phyloP scores from a whole-genome alignment of 139 green algal species.

The Diplosphaera chodatii region DNA sequence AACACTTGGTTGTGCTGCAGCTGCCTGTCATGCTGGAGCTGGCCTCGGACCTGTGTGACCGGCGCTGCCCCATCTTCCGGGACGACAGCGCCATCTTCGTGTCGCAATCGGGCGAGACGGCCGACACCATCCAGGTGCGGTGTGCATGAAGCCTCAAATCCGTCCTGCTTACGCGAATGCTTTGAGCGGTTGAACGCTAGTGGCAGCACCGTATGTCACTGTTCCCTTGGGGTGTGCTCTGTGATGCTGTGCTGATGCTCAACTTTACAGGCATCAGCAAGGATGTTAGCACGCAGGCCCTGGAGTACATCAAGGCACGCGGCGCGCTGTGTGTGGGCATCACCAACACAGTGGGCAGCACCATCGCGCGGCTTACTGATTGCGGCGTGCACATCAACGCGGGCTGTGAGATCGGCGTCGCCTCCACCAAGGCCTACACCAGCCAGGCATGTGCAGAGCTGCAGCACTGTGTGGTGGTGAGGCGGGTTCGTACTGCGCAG shows the following conservation, averaged over 20 bases:
- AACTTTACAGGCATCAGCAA: too few relatives aligned
- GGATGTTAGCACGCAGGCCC: too few relatives aligned
- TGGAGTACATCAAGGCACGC: slow-evolving; percentile 72
- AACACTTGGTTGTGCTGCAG: too few relatives aligned
- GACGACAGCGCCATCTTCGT: slow-evolving; percentile 95
- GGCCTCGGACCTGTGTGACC: slow-evolving; percentile 87
- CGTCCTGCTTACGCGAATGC: too few relatives aligned
- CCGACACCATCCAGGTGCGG: slow-evolving; percentile 92
- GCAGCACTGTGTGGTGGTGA: too few relatives aligned
- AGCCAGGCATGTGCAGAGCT: too few relatives aligned
- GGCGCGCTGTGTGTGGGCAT: slow-evolving; percentile 93
- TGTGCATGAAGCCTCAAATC: too few relatives aligned
- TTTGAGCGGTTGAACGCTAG: too few relatives aligned
- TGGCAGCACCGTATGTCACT: too few relatives aligned
- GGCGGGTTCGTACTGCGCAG: too few relatives aligned
- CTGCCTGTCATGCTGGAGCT: slow-evolving; percentile 90
- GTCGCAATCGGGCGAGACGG: slow-evolving; percentile 90
- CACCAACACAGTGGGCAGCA: slow-evolving; percentile 94
- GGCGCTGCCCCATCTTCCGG: slow-evolving; percentile 76
- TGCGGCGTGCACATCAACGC: slow-evolving; percentile 96
- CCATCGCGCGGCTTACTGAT: slow-evolving; percentile 83
- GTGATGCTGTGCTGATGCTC: too few relatives aligned
- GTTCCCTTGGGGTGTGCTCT: too few relatives aligned
- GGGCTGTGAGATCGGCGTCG: slow-evolving; percentile 95
- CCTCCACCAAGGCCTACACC: slow-evolving; percentile 86